A percentile compares a stretch with the other conserved stretches of the same genome.
Evolutionary conservation across 371 early-diverging fungal genomes (phyloP).

Genomic region (Syncephalastrum contaminatum): DNA sequence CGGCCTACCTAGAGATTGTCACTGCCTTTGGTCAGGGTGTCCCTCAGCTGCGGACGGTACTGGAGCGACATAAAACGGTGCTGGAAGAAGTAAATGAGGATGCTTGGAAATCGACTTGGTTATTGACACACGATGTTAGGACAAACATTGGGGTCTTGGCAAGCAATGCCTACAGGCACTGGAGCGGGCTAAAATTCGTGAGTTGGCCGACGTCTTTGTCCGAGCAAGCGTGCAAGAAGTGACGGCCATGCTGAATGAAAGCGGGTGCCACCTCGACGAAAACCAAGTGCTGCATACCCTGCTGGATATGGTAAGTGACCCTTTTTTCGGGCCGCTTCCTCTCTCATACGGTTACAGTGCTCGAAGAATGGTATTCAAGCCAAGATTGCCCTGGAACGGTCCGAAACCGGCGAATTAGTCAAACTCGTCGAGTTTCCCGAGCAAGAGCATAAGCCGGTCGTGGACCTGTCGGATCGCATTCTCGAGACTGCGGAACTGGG

Average conservation of each 20-base stretch:
- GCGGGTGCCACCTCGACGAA: too few species aligned
- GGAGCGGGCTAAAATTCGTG: constrained; percentile 61
- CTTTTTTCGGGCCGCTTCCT: background rate
- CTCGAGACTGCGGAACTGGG: constrained; percentile 38
- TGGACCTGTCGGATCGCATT: constrained; percentile 45
- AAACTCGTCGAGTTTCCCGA: constrained; percentile 76
- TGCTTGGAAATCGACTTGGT: background rate
- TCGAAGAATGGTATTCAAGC: background rate
- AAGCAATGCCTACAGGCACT: constrained; percentile 65
- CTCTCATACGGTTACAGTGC: constrained; percentile 1
- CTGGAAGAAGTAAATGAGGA: constrained; percentile 29
- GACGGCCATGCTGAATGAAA: constrained; percentile 39
- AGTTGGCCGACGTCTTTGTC: constrained; percentile 74
- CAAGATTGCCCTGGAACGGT: background rate
- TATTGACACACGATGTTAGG: constrained; percentile 22
- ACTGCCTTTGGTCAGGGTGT: constrained; percentile 55
- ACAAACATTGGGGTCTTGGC: constrained; percentile 69
- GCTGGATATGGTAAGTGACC: constrained; percentile 50
- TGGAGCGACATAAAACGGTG: constrained; percentile 21
- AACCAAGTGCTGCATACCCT: constrained; percentile 19
- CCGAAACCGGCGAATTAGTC: constrained; percentile 17
- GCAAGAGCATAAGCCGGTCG: constrained; percentile 40
- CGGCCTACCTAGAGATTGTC: constrained; percentile 57
- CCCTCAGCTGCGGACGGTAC: constrained; percentile 29
- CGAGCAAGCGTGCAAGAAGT: constrained; percentile 74